Evolutionary conservation across 2,329 filamentous ascomycete species (phyloP).

Genomic region (Pyrenophora teres): DNA sequence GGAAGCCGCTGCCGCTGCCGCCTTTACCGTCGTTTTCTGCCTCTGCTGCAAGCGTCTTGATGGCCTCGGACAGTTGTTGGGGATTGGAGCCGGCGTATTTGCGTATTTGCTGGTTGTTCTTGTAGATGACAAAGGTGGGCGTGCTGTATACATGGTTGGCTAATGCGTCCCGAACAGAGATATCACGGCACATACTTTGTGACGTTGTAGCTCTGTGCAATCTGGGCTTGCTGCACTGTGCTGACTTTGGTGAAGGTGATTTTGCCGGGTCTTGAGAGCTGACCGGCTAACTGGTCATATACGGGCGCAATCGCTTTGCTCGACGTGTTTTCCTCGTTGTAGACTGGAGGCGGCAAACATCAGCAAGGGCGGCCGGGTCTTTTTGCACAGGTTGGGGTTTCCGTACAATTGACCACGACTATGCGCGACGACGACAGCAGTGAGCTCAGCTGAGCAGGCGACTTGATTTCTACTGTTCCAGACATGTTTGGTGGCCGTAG

Average conservation of each 20-base stretch:
- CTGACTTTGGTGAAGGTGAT: conserved; percentile 90
- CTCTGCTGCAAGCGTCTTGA: conserved; percentile 73
- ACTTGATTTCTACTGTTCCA: conserved; percentile 51
- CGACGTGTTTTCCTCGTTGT: conserved; percentile 82
- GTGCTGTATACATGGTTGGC: conserved; percentile 56
- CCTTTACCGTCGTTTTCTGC: conserved; percentile 55
- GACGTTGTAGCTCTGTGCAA: conserved; percentile 74
- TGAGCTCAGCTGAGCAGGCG: conserved; percentile 47
- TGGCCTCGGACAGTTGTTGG: conserved; percentile 68
- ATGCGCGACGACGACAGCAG: conserved; percentile 77
- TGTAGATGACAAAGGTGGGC: conserved; percentile 87
- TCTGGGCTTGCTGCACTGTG: conserved; percentile 74
- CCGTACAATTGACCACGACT: conserved; percentile 88
- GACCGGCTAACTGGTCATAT: conserved; percentile 75
- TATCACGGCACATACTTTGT: conserved; percentile 58
- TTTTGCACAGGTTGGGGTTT: conserved; percentile 9
- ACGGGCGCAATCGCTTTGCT: conserved; percentile 83
- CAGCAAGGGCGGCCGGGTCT: conserved; percentile 27
- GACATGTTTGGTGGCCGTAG: conserved; percentile 47
- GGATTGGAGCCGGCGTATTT: conserved; percentile 77
- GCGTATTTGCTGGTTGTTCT: conserved; percentile 68
- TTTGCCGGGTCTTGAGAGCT: conserved; percentile 70
- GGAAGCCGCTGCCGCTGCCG: conserved; percentile 50
- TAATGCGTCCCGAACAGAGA: neutral
- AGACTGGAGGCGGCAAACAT: conserved; percentile 63